Base-by-base conservation (phyloP, 176 grass and related monocot species). In the Oryza glumipatula region DNA sequence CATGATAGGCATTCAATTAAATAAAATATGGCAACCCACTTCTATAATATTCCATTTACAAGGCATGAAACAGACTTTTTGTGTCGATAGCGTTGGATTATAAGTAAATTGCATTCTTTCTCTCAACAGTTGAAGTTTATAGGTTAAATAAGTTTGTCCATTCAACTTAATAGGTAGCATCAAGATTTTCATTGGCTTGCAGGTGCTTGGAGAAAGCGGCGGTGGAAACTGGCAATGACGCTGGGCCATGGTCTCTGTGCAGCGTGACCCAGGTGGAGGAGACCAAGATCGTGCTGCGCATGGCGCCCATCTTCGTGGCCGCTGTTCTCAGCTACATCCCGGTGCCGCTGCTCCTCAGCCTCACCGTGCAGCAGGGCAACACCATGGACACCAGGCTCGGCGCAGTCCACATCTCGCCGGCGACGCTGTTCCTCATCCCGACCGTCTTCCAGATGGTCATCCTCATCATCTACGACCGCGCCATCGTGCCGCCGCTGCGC, bases 361-460 rank as follows among this genome's bases (percentile, higher is more conserved):
- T 98, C 60, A 91, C 92, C 0, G 88, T 98, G 19, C 90, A 98
- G 86, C 95, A 98, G 87, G 95, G 95, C 4, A 88, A 75, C 38
- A 91, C 91, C 39, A 98, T 94, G 82, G 82, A 98, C 86, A 98
- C 87, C 0, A 86, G 17, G 28, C 84, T 94, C 0, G 95, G 95
- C 2, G 51, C 72, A 0, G 60, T 94, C 21, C 73, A 76, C 48
- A 78, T 94, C 23, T 88, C 92, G 4, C 92, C 95, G 0, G 95
- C 95, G 3, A 87, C 86, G 2, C 84, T 97, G 15, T 90, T 92
- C 24, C 4, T 97, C 70, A 93, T 97, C 73, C 92, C 95, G 13
- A 82, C 72, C 11, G 68, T 83, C 10, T 97, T 97, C 71, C 95
- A 97, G 63, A 77, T 94, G 92, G 67, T 74, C 0, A 97, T 91